phyloP scores from a whole-genome alignment of 179 eudicot genomes.

The Silene vulgaris region DNA sequence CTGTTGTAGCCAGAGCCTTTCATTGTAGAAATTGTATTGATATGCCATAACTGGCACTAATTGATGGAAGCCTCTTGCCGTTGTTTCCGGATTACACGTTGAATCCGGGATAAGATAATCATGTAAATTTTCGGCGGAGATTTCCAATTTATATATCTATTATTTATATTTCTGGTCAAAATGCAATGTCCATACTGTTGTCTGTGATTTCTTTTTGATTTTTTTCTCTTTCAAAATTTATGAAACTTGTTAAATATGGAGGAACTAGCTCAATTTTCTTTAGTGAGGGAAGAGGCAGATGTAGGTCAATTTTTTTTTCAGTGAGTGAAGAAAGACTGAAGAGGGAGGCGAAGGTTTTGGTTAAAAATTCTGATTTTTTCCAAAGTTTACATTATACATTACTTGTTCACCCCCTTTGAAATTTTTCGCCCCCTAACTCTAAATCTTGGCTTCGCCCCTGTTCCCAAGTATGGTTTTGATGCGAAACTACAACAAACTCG shows the following conservation, averaged over 20 bases:
- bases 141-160: not conserved
- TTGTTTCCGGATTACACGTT: not conserved
- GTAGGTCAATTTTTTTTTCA: no score
- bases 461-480: not conserved
- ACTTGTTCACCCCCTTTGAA: no score
- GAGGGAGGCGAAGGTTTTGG: no score
- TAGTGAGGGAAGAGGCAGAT: no score
- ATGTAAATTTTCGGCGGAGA: not conserved
- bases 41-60: not conserved
- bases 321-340: no score
- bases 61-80: not conserved
- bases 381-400: no score
- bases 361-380: no score
- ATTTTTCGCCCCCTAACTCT: no score
- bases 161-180: not conserved
- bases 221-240: not conserved
- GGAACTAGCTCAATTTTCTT: not conserved
- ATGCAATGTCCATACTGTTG: not conserved
- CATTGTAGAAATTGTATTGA: not conserved
- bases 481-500: not conserved
- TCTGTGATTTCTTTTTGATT: not conserved
- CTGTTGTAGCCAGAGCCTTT: conserved; percentile 26
- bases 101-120: not conserved
- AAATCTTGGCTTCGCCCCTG: no score
- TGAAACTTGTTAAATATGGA: not conserved